phyloP scores from a whole-genome alignment of 2,329 filamentous ascomycete genomes.

The Penicillium sclerotiorum region DNA sequence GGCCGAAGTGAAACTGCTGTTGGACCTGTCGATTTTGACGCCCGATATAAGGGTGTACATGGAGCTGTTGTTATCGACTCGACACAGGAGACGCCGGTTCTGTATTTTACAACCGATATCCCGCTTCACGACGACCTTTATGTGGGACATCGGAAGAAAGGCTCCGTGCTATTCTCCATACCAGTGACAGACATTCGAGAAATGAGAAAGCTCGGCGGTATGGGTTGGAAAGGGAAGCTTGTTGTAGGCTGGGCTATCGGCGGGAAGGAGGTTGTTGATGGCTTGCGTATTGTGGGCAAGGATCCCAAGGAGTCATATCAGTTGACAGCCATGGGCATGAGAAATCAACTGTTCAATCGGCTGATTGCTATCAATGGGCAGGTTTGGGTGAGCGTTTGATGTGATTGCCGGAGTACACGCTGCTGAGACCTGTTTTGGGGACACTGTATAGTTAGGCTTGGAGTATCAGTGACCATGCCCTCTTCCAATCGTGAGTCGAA shows the following conservation, averaged over 20 bases:
- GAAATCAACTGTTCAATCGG: conserved; percentile 81
- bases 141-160: conserved; percentile 50
- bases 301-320: conserved; percentile 56
- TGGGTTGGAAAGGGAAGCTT: conserved; percentile 82
- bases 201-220: conserved; percentile 75
- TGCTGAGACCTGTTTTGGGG: too few species aligned
- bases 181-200: conserved; percentile 71
- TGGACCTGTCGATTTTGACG: conserved; percentile 74
- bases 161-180: conserved; percentile 67
- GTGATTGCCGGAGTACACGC: too few species aligned
- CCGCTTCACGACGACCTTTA: conserved; percentile 45
- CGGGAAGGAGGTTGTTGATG: conserved; percentile 73
- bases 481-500: too few species aligned
- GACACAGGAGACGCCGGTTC: conserved; percentile 32
- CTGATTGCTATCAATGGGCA: conserved; percentile 74
- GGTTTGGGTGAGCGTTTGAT: conserved; percentile 78
- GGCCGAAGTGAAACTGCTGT: conserved; percentile 46
- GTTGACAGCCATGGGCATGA: conserved; percentile 70
- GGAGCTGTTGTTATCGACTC: conserved; percentile 67
- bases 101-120: conserved; percentile 63
- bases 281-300: conserved; percentile 65
- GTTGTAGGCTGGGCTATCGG: conserved; percentile 76
- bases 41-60: conserved; percentile 68
- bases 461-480: too few species aligned
- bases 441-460: too few species aligned